Base-by-base conservation (phyloP, 495 filamentous ascomycete genomes). In the Hypoxylon lenormandii region DNA sequence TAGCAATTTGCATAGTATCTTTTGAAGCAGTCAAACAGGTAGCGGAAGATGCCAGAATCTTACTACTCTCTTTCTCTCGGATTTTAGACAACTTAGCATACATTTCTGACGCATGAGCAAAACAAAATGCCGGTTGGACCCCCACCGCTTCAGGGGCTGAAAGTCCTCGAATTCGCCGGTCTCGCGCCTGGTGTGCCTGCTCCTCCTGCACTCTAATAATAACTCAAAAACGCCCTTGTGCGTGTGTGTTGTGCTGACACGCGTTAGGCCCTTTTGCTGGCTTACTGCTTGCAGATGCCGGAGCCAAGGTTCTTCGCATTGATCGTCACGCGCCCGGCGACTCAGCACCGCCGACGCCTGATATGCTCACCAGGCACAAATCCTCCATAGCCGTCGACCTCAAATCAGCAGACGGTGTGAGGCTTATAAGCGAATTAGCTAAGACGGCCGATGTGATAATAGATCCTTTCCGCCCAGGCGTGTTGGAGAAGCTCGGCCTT, bases 381-480 rank as follows among this genome's bases (percentile, higher is more conserved):
- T 75, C 84, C 60, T 94, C 90, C 55, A 86, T 97, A 59, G 84
- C 84, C 15, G 77, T 97, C 11, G 86, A 97, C 77, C 82, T 97
- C 11, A 95, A 93, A 66, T 86, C 87, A 13, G 52, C 85, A 1
- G 62, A 75, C 7, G 92, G 89, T 3, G 76, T 89, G 10, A 77
- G 81, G 1, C 79, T 97, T 1, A 76, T 97, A 28, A 88, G 88
- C 60, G 78, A 82, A 47, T 81, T 97, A 8, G 80, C 90, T 10
- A 74, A 77, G 3, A 71, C 79, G 12, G 86, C 89, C 50, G 93
- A 97, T 76, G 80, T 97, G 40, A 78, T 97, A 12, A 94, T 98
- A 72, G 94, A 98, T 77, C 94, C 94, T 4, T 97, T 90, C 82
- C 91, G 94, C 0, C 94, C 94, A 0, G 92, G 92, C 12, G 91